These are phyloP conservation scores for Penicillium turbatum DNA, from an alignment of 495 filamentous ascomycete genomes.

Conservation along the genomic window DNA sequence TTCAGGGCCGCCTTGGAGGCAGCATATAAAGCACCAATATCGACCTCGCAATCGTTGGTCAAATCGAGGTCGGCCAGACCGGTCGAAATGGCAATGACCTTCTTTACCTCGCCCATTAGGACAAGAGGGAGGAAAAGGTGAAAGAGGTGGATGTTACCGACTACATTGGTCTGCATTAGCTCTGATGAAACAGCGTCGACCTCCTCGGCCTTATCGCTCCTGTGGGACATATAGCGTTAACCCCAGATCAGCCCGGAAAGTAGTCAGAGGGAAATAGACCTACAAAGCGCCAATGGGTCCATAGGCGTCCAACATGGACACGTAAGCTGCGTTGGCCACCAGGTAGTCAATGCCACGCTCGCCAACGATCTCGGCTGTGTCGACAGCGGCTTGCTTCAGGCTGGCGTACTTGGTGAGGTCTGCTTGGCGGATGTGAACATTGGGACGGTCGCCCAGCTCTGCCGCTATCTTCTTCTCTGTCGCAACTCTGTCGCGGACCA, in stretches of 20 bases:
- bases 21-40: conserved; percentile 27
- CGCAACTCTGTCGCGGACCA: conserved; percentile 39
- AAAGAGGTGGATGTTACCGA: conserved; percentile 11
- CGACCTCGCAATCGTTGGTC: conserved; percentile 28
- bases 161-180: conserved; percentile 20
- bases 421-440: conserved; percentile 47
- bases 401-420: conserved; percentile 31
- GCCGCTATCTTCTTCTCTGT: conserved; percentile 20
- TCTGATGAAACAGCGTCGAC: background rate
- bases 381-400: conserved; percentile 5
- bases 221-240: background rate
- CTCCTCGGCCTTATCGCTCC: background rate
- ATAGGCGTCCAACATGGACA: background rate
- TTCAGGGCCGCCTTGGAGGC: conserved; percentile 46
- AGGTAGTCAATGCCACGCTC: background rate
- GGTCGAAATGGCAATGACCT: conserved; percentile 50
- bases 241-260: background rate
- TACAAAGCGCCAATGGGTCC: background rate
- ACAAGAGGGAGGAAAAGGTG: conserved; percentile 48
- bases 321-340: background rate
- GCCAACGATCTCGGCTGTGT: background rate
- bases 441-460: conserved; percentile 19
- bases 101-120: conserved; percentile 46
- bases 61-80: conserved; percentile 48
- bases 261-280: background rate